Base-by-base conservation (phyloP, 495 filamentous ascomycete genomes). In the Podospora bellae-mahoneyi region DNA sequence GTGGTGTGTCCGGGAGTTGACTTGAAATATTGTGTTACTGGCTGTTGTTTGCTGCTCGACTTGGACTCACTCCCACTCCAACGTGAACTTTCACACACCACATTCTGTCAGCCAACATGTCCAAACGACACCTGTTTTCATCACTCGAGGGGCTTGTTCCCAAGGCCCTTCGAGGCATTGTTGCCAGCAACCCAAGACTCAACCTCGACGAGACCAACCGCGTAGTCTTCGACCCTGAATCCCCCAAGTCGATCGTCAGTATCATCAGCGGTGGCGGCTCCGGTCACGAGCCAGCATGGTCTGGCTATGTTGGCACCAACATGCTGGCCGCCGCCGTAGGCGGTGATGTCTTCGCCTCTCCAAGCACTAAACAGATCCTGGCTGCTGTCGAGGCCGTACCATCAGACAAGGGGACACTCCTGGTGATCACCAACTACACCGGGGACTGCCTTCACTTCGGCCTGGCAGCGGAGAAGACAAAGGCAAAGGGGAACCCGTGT, bases 341-440 rank as follows among this genome's bases (percentile, higher is more conserved):
- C 64, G 87, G 87, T 34, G 86, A 88, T 64, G 85, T 89, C 28
- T 89, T 89, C 71, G 87, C 87, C 10, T 84, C 82, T 13, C 87
- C 87, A 9, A 83, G 80, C 70, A 87, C 87, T 27, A 87, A 86
- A 72, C 87, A 89, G 75, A 84, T 89, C 66, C 77, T 88, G 32
- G 83, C 86, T 23, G 86, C 81, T 19, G 82, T 88, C 54, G 80
- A 83, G 55, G 78, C 84, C 48, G 84, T 85, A 0, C 86, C 85
- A 0, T 85, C 83, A 9, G 81, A 86, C 56, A 80, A 82, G 68
- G 87, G 87, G 20, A 82, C 83, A 5, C 85, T 89, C 54, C 73
- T 89, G n/a, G 84, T 87, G 62, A 83, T 89, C 69, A 88, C 85
- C 48, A 89, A 89, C 71, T 89, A 89, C 72, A 89, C 87, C 0